A percentile compares a stretch with the other conserved stretches of the same genome.
Conservation (phyloP, 2,329 filamentous ascomycete genomes). For the Stachybotrys elegans region DNA sequence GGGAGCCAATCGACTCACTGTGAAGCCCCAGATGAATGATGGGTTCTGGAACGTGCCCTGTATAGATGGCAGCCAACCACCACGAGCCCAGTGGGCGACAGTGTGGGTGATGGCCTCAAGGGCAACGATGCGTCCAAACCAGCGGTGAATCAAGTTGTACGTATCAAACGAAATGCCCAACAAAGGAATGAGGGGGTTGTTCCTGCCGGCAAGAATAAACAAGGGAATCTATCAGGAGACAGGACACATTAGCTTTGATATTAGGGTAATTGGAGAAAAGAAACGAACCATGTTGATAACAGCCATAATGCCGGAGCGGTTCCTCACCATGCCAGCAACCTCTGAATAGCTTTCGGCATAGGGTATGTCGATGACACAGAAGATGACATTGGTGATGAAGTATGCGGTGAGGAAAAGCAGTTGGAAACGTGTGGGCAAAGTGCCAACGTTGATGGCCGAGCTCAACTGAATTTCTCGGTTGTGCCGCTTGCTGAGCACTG, state of each 20-base stretch:
- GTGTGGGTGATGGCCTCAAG: conserved; percentile 65
- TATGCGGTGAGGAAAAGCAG: conserved; percentile 50
- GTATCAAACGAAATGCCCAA: conserved; percentile 75
- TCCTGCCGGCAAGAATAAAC: conserved; percentile 68
- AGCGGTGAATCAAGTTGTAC: conserved; percentile 76
- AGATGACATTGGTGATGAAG: conserved; percentile 52
- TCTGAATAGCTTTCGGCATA: conserved; percentile 43
- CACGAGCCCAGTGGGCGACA: conserved; percentile 49
- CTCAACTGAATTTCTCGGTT: conserved; percentile 60
- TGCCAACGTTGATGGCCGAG: conserved; percentile 51
- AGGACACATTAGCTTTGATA: conserved; percentile 1
- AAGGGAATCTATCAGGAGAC: conserved; percentile 47
- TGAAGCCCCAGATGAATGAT: conserved; percentile 57
- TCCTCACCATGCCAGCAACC: conserved; percentile 50
- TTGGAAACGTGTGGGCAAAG: conserved; percentile 58
- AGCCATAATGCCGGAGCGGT: conserved; percentile 64
- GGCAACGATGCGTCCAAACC: conserved; percentile 72
- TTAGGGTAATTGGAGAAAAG: not conserved
- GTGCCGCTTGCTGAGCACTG: conserved; percentile 56
- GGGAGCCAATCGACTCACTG: conserved; percentile 42
- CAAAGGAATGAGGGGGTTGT: conserved; percentile 70
- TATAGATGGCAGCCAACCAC: conserved; percentile 45
- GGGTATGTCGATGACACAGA: conserved; percentile 64
- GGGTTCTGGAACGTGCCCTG: conserved; percentile 22
- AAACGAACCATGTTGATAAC: conserved; percentile 66